Evolutionary conservation across 768 basidiomycete genomes (phyloP).

Genomic region (Grammothele lineata): DNA sequence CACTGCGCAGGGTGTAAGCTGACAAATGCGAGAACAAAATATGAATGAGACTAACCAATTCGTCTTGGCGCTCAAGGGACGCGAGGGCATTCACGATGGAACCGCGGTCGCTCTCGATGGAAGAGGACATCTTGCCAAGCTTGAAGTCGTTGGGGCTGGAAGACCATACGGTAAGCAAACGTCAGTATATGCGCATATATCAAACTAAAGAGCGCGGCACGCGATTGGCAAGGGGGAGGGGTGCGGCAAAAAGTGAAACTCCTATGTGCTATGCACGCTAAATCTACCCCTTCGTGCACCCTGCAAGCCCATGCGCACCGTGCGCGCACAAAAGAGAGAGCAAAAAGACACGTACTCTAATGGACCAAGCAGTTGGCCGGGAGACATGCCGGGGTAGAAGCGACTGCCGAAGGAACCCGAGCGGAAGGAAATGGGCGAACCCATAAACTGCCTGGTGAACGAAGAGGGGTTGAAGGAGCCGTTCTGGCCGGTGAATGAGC

Average conservation of each 20-base stretch:
- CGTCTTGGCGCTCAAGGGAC: conserved; percentile 65
- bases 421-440: conserved; percentile 66
- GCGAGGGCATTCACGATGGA: conserved; percentile 62
- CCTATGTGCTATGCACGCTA: no score
- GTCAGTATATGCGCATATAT: background rate
- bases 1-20: conserved; percentile 39
- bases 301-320: no score
- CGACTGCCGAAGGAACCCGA: conserved; percentile 61
- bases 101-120: conserved; percentile 57
- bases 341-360: conserved; percentile 51
- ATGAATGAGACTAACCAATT: conserved; percentile 47
- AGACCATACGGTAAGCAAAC: no score
- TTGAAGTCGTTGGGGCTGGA: conserved; percentile 43
- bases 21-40: conserved; percentile 2
- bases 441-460: conserved; percentile 64
- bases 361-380: conserved; percentile 55
- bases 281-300: no score
- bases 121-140: conserved; percentile 44
- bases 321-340: background rate
- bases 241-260: background rate
- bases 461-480: conserved; percentile 61
- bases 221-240: conserved; percentile 1
- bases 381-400: conserved; percentile 60
- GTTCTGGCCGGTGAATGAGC: conserved; percentile 45
- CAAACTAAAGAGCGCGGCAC: background rate